Percentiles rank a stretch among this genome's conserved stretches.
These are phyloP conservation scores for Cryptosporidium tyzzeri DNA, from an alignment of 169 alveolate genomes.

Conservation along the genomic window DNA sequence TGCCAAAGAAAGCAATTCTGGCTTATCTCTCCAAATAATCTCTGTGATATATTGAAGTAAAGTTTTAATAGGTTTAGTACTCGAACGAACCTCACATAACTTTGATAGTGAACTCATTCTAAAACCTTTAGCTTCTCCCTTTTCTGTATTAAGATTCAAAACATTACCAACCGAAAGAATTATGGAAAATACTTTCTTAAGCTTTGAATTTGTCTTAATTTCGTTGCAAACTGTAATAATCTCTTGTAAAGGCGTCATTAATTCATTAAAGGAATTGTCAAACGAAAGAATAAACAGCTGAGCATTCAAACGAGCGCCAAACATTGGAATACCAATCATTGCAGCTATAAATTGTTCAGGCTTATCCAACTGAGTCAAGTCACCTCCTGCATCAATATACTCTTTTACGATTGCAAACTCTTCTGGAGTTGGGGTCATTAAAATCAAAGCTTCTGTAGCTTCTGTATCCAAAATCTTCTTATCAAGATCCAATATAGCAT, in stretches of 20 bases:
- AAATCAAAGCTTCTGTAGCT: slow-evolving; percentile 89
- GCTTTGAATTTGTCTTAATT: slow-evolving; percentile 79
- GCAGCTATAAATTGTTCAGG: slow-evolving; percentile 92
- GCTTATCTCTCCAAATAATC: slow-evolving; percentile 79
- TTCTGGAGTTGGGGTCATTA: slow-evolving; percentile 88
- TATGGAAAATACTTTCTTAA: slow-evolving; percentile 84
- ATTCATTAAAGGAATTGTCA: slow-evolving; percentile 85
- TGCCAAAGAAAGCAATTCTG: slow-evolving; percentile 72
- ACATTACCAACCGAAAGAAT: slow-evolving; percentile 89
- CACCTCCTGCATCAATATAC: slow-evolving; percentile 89
- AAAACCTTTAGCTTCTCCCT: slow-evolving; percentile 91
- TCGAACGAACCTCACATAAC: slow-evolving; percentile 87
- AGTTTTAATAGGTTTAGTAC: slow-evolving; percentile 90
- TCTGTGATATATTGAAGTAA: slow-evolving; percentile 88
- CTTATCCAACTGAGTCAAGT: slow-evolving; percentile 86
- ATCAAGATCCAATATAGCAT: slow-evolving; percentile 88
- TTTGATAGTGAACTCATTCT: slow-evolving; percentile 88
- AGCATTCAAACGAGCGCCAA: slow-evolving; percentile 87
- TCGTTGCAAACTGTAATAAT: slow-evolving; percentile 87
- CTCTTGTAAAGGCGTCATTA: slow-evolving; percentile 83
- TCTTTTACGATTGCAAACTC: slow-evolving; percentile 88
- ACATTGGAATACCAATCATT: slow-evolving; percentile 87
- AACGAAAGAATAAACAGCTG: slow-evolving; percentile 87
- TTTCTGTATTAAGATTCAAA: slow-evolving; percentile 87
- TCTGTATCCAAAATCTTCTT: slow-evolving; percentile 83